Evolutionary conservation across 2,329 filamentous ascomycete genomes (phyloP), one percentile per base, ranked within the genome.

Genomic region (Dichotomopilus funicola): DNA sequence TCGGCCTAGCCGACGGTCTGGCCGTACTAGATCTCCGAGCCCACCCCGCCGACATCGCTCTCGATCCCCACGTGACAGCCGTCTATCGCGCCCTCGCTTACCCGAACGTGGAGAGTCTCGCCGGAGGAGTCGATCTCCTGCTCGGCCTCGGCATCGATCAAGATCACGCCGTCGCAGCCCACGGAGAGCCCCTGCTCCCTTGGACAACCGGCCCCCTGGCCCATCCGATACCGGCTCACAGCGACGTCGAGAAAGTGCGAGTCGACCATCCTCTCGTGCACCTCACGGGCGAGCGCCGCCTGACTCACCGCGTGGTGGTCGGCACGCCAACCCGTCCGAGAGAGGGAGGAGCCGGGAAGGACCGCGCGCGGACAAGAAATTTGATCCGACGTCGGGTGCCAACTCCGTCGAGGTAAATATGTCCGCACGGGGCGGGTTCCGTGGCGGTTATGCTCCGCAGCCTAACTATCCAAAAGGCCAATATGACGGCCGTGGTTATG

Each of bases 351-450:
- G 67, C 60, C 72, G 73, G 45, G 73, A 74, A 53, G 70, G 72
- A 43, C 63, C 68, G 53, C 69, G 71, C 57, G 71, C 72, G 56
- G 67, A 70, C 47, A 68, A 70, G 11, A 62, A 65, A 27, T 65
- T 66, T 13, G 67, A 70, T 51, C 65, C 71, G 47, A 70, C 71
- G 45, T 76, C 78, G 13, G 76, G 75, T 13, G 72, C 75, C 9
- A 76, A 78, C 10, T 78, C 76, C 49, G 68, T 76, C 41, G 77
- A 81, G 62, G 75, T 78, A 55, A 77, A 76, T 36, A 76, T 79
- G 73, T 68, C 70, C 13, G 71, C 73, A 11, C 71, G 77, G 44
- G 71, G 72, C 35, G 68, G 70, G 41, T 72, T 72, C 54, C 73
- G 75, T 52, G 71, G 73, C 53, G 71, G 71, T n/a, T 72, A 74